Evolutionary conservation across 1,139 yeast genomes (phyloP), one percentile per base, ranked within the genome.

Genomic region (Ogataea hybrid): DNA sequence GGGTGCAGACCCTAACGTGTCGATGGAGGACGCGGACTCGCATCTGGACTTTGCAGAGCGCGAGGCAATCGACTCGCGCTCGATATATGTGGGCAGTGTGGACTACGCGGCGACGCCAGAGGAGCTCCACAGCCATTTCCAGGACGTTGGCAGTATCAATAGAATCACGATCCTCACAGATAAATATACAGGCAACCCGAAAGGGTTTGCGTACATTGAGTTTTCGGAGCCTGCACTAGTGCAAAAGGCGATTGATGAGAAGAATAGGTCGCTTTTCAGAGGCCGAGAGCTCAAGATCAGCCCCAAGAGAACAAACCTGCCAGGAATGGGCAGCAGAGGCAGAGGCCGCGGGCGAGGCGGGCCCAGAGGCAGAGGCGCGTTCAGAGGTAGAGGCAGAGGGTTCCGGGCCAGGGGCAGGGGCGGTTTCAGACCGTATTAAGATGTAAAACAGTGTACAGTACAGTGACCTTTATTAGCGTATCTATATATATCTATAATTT

Each of bases 201-300:
- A 77, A 51, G 89, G 88, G 2, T 81, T 77, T 62, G 89, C 87
- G 2, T 84, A 81, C 58, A 68, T 84, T 48, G 89, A 83, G 54
- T 83, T 79, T 56, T 71, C 71, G 11, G 69, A 64, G 16, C 54
- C 57, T 2, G 75, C 66, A 3, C 66, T 70, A 0, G 80, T 77
- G 12, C 64, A 67, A 32, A 66, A 66, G 44, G 88, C 88, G 0
- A 69, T 82, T 25, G 70, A 67, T 6, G 40, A 49, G 37, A 61
- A 75, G 43, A 75, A 79, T 49, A 81, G 77, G 4, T 58, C 76
- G 1, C 58, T 62, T 2, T 73, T 83, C 48, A 69, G 75, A 44
- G 84, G 76, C n/a, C 67, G 83, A 37, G 71, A 66, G 37, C 68
- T 83, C 42, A 73, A 71, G 45, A 87, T 83, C 15, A 68, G 70